Percentiles rank a stretch among this genome's conserved stretches.
These are phyloP conservation scores for Cryptosporidium meleagridis DNA, from an alignment of 169 alveolate genomes.

Conservation along the genomic window DNA sequence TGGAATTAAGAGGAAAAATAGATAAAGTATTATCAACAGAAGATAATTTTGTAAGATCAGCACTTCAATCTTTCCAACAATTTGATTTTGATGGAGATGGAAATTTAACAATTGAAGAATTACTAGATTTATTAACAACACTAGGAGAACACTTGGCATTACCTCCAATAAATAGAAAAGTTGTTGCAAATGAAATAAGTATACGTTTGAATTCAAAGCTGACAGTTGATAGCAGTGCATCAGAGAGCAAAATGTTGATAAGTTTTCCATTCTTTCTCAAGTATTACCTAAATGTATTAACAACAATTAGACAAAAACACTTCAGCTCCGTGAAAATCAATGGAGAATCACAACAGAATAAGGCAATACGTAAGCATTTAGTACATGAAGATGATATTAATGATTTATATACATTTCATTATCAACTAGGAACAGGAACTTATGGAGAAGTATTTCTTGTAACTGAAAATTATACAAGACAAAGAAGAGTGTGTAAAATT, in stretches of 20 bases:
- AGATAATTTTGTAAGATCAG: conserved; percentile 26
- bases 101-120: conserved; percentile 36
- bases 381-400: conserved; percentile 53
- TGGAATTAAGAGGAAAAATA: conserved; percentile 27
- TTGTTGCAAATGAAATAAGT: conserved; percentile 50
- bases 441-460: conserved; percentile 61
- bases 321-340: not conserved
- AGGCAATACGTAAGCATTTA: conserved; percentile 21
- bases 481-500: conserved; percentile 59
- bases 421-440: conserved; percentile 54
- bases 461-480: conserved; percentile 58
- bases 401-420: conserved; percentile 53
- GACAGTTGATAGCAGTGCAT: conserved; percentile 18
- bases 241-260: conserved; percentile 16
- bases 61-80: conserved; percentile 32
- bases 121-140: conserved; percentile 47
- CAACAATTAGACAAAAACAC: conserved; percentile 49
- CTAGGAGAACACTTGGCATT: conserved; percentile 60
- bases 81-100: conserved; percentile 56
- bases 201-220: conserved; percentile 32
- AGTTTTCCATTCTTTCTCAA: conserved; percentile 46
- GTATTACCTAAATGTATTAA: conserved; percentile 32
- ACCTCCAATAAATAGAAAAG: conserved; percentile 66
- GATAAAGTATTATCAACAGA: conserved; percentile 48
- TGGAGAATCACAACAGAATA: conserved; percentile 1